Evolutionary conservation across 768 basidiomycete species (phyloP).

Genomic region (Trametes punicea): DNA sequence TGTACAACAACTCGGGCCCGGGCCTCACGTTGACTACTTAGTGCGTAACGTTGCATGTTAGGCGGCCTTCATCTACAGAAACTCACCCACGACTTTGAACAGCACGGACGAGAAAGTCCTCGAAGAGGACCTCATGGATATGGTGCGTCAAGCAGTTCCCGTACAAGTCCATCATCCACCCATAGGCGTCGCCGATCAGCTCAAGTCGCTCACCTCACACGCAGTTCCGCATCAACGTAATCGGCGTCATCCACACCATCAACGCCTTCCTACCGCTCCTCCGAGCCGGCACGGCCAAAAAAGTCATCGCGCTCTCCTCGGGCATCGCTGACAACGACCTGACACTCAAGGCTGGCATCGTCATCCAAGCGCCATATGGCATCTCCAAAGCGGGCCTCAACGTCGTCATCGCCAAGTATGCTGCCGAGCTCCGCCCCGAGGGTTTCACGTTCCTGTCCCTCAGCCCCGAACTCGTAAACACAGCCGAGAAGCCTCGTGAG

Average conservation of each 20-base stretch:
- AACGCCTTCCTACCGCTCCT: slow-evolving; percentile 41
- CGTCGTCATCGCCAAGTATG: slow-evolving; percentile 37
- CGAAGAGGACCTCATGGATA: slow-evolving; percentile 23
- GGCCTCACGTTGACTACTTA: slow-evolving; percentile 20
- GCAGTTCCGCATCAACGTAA: slow-evolving; percentile 34
- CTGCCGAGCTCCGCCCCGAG: slow-evolving; percentile 25
- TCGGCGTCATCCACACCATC: slow-evolving; percentile 35
- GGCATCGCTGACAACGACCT: slow-evolving; percentile 32
- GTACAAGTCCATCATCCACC: no score
- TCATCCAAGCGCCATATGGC: slow-evolving; percentile 27
- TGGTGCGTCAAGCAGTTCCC: slow-evolving; percentile 16
- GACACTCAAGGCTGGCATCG: slow-evolving; percentile 17
- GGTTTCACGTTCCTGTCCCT: slow-evolving; percentile 37
- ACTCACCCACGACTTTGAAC: background rate
- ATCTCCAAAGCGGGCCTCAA: slow-evolving; percentile 39
- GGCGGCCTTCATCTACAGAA: no score
- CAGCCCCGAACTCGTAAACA: slow-evolving; percentile 38
- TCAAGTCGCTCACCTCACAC: background rate
- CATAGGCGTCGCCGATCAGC: no score
- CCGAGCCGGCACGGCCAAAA: slow-evolving; percentile 31
- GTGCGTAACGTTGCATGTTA: slow-evolving; percentile 17
- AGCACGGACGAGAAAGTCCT: slow-evolving; percentile 24
- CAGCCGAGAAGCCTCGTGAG: slow-evolving; percentile 21
- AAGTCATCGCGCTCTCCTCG: slow-evolving; percentile 33
- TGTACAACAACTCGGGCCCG: slow-evolving; percentile 9